Conservation (phyloP, 2,329 filamentous ascomycete species). For the Stromatinia cepivora region DNA sequence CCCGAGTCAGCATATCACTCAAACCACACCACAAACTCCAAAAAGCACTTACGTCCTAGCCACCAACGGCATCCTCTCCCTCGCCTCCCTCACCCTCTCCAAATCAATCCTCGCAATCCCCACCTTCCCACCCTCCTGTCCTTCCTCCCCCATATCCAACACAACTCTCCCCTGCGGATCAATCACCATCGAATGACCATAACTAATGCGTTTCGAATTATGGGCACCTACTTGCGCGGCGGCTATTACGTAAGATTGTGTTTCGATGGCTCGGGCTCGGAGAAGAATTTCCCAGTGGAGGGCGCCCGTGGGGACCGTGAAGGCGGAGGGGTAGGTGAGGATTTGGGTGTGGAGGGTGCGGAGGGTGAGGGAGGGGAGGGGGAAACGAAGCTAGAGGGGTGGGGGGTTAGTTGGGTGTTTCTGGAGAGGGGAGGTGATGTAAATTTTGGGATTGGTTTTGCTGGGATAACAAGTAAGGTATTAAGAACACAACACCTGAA, state of each 20-base stretch:
- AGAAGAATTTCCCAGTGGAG: slow-evolving; percentile 85
- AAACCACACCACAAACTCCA: not conserved
- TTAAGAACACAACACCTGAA: no score
- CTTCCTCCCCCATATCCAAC: slow-evolving; percentile 58
- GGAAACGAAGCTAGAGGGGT: slow-evolving; percentile 64
- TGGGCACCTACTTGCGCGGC: slow-evolving; percentile 77
- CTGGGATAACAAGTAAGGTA: no score
- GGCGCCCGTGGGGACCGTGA: slow-evolving; percentile 79
- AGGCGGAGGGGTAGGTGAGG: slow-evolving; percentile 74
- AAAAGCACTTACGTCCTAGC: slow-evolving; percentile 46
- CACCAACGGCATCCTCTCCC: slow-evolving; percentile 56
- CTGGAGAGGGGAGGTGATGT: no score
- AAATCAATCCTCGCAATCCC: slow-evolving; percentile 56
- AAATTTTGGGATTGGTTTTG: not conserved
- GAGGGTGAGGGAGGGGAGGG: slow-evolving; percentile 70
- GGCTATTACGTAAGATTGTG: slow-evolving; percentile 82
- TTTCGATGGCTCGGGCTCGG: slow-evolving; percentile 81
- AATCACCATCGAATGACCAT: slow-evolving; percentile 82
- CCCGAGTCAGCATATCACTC: slow-evolving; percentile 8
- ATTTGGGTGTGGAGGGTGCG: slow-evolving; percentile 69
- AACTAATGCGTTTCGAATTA: slow-evolving; percentile 75
- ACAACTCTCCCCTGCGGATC: slow-evolving; percentile 83
- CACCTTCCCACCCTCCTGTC: slow-evolving; percentile 46
- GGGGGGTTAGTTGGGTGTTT: not conserved
- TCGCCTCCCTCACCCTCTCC: slow-evolving; percentile 51